Evolutionary conservation across 2,329 filamentous ascomycete genomes (phyloP), one percentile per base, ranked within the genome.

Genomic region (Cordyceps fumosorosea): DNA sequence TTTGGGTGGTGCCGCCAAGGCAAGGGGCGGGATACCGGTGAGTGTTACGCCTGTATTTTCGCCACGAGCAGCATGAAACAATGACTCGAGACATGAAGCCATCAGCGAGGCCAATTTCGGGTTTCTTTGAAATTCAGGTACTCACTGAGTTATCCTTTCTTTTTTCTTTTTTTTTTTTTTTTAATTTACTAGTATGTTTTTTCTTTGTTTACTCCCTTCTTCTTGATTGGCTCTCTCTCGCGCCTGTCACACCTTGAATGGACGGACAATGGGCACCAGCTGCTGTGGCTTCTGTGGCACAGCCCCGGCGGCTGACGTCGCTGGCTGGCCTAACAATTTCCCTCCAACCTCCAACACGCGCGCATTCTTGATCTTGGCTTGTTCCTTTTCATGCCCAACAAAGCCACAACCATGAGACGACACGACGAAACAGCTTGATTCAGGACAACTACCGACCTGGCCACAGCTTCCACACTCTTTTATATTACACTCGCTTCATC

Each of bases 221-320:
- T 20, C 14, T 54, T 29, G 12, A 16, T 40, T 22, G 52, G 8
- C 5, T n/a, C 44, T 40, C n/a, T 29, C n/a, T n/a, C n/a, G n/a
- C n/a, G n/a, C n/a, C n/a, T n/a, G n/a, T n/a, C n/a, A n/a, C n/a
- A n/a, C n/a, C n/a, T n/a, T n/a, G n/a, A n/a, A n/a, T n/a, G n/a
- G n/a, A n/a, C n/a, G n/a, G n/a, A n/a, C n/a, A n/a, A n/a, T n/a
- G n/a, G n/a, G n/a, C n/a, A n/a, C n/a, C n/a, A n/a, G n/a, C n/a
- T n/a, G n/a, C n/a, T n/a, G n/a, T n/a, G n/a, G n/a, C 42, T 22
- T 44, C 52, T 47, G 20, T 56, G 52, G 45, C 59, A 62, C 59
- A 62, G 59, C 59, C 59, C 52, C 59, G 32, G 51, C 40, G 40
- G 59, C 59, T 62, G 59, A 62, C 59, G 59, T 62, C 45, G 50